A percentile compares a stretch with the other conserved stretches of the same genome.
phyloP scores from a whole-genome alignment of 768 basidiomycete genomes.

The Amanita jacksonii region DNA sequence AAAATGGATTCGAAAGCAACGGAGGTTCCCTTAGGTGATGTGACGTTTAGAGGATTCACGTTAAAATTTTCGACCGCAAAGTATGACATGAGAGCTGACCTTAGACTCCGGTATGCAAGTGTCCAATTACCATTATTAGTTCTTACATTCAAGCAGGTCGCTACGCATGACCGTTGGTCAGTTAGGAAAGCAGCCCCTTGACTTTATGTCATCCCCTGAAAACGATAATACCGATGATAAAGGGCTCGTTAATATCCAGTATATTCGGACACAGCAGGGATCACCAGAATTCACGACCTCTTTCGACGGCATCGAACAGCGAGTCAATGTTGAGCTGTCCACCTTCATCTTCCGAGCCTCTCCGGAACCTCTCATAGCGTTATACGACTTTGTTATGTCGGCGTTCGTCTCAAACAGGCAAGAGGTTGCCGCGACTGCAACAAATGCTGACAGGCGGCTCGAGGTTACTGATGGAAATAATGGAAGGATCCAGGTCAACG shows the following conservation, averaged over 20 bases:
- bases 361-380: slow-evolving; percentile 80
- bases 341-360: slow-evolving; percentile 84
- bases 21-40: slow-evolving; percentile 72
- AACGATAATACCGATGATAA: slow-evolving; percentile 30
- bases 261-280: slow-evolving; percentile 67
- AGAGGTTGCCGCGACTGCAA: neutral
- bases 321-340: slow-evolving; percentile 77
- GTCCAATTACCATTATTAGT: neutral
- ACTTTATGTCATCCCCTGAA: slow-evolving; percentile 56
- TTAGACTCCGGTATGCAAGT: slow-evolving; percentile 57
- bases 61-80: slow-evolving; percentile 68
- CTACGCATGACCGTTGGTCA: slow-evolving; percentile 70
- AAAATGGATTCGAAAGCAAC: slow-evolving; percentile 50
- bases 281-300: slow-evolving; percentile 79
- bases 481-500: slow-evolving; percentile 68
- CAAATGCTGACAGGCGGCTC: neutral
- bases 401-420: slow-evolving; percentile 69
- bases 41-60: slow-evolving; percentile 70
- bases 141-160: slow-evolving; percentile 36
- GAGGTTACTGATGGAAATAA: slow-evolving; percentile 2
- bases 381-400: slow-evolving; percentile 97
- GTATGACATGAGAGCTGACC: slow-evolving; percentile 79
- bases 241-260: slow-evolving; percentile 73
- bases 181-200: slow-evolving; percentile 38
- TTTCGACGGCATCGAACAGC: slow-evolving; percentile 84